phyloP scores from a whole-genome alignment of 2,329 filamentous ascomycete species.

The Diaporthe australafricana region DNA sequence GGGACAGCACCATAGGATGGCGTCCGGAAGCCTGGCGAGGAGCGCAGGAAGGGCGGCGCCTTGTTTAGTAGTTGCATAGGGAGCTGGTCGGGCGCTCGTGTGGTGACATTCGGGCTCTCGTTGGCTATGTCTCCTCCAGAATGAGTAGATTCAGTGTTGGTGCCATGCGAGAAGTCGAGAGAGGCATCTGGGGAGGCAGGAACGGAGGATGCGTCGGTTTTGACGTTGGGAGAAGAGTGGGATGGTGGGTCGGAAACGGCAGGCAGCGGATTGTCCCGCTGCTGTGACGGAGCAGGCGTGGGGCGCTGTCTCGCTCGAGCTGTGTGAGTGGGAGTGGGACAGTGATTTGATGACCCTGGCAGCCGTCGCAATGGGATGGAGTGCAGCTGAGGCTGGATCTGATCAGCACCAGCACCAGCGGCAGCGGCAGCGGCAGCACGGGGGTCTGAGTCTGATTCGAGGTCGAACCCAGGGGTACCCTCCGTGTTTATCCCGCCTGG shows the following conservation, averaged over 20 bases:
- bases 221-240: constrained; percentile 32
- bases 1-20: constrained; percentile 49
- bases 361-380: constrained; percentile 37
- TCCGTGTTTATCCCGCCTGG: constrained; percentile 6
- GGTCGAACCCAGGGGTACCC: constrained; percentile 24
- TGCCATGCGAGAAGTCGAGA: constrained; percentile 36
- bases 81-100: constrained; percentile 23
- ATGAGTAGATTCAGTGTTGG: constrained; percentile 19
- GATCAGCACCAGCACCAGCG: background rate
- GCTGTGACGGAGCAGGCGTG: constrained; percentile 33
- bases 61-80: constrained; percentile 40
- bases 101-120: constrained; percentile 26
- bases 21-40: constrained; percentile 46
- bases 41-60: constrained; percentile 45
- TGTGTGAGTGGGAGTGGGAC: constrained; percentile 26
- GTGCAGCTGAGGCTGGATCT: constrained; percentile 33
- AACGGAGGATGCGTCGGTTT: constrained; percentile 30
- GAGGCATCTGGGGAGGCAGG: constrained; percentile 27
- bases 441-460: constrained; percentile 24
- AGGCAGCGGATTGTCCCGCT: constrained; percentile 32
- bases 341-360: constrained; percentile 26
- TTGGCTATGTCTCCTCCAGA: constrained; percentile 20
- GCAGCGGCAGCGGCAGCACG: constrained; percentile 13
- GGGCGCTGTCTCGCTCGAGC: constrained; percentile 29
- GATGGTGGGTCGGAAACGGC: constrained; percentile 31